Conservation (phyloP, 2,329 filamentous ascomycete species). For the Rutstroemia sp. region DNA sequence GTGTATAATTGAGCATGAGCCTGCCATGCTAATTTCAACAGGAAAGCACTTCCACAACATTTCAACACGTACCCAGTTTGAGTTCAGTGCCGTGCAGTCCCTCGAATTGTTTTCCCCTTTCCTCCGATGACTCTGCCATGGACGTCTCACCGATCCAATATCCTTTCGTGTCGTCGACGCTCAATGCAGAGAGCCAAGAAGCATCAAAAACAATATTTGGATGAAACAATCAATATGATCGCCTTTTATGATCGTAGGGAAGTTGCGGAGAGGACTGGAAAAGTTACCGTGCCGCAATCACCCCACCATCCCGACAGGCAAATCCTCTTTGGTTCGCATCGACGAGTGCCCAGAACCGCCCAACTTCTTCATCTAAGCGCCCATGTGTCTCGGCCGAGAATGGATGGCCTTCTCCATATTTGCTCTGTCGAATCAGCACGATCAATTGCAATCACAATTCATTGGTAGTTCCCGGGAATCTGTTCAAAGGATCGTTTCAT, state of each 20-base stretch:
- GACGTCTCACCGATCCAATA: neutral
- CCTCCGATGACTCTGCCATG: too few relatives aligned
- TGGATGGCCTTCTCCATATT: constrained; percentile 5
- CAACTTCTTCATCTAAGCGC: constrained; percentile 16
- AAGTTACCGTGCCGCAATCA: neutral
- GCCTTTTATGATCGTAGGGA: constrained; percentile 2
- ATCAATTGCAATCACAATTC: constrained; percentile 9
- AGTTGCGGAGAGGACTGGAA: too few relatives aligned
- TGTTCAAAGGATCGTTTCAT: constrained; percentile 21
- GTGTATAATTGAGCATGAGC: constrained; percentile 5
- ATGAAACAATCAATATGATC: constrained; percentile 4
- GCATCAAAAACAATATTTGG: neutral
- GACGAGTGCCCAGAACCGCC: constrained; percentile 6
- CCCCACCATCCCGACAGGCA: neutral
- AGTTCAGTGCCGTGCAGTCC: too few relatives aligned
- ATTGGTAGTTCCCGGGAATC: constrained; percentile 3
- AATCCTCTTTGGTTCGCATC: neutral
- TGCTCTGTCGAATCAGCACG: constrained; percentile 11
- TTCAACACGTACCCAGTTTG: neutral
- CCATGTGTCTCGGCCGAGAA: constrained; percentile 10
- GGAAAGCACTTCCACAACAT: constrained; percentile 3
- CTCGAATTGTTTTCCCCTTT: too few relatives aligned
- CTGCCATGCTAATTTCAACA: constrained; percentile 6
- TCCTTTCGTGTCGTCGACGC: neutral
- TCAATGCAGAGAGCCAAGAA: too few relatives aligned